Conservation (phyloP, 2,329 filamentous ascomycete species). For the Sclerotinia borealis region DNA sequence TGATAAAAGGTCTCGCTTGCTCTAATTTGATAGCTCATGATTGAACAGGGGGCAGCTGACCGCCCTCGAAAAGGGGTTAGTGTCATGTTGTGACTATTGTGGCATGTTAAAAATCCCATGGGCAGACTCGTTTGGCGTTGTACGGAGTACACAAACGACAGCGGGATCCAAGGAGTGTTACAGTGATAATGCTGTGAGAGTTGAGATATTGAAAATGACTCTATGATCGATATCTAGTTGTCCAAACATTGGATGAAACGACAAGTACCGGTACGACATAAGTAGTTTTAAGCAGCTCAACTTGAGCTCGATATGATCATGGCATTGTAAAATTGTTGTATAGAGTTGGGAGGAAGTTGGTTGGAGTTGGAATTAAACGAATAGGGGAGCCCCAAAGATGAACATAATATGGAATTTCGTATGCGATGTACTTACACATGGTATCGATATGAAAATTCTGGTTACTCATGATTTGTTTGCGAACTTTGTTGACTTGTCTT, state of each 20-base stretch:
- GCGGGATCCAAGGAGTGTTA: neutral
- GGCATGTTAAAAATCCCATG: slow-evolving; percentile 1
- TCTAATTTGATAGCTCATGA: neutral
- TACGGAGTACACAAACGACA: neutral
- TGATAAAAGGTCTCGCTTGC: slow-evolving; percentile 1
- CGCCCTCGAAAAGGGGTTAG: neutral
- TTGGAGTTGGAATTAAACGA: neutral
- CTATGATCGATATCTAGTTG: neutral
- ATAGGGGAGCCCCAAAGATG: neutral
- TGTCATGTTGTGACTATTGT: neutral
- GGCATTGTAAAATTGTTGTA: neutral
- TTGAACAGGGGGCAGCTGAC: neutral
- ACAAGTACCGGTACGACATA: neutral
- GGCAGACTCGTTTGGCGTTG: neutral
- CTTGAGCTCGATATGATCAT: neutral
- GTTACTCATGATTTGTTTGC: neutral
- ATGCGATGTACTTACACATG: neutral
- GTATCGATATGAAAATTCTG: neutral
- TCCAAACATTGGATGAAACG: neutral
- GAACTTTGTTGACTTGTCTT: neutral
- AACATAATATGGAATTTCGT: neutral
- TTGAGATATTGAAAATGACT: neutral
- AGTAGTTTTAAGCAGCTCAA: neutral
- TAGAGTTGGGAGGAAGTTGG: neutral
- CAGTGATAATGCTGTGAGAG: neutral